Percentiles rank a stretch among this genome's conserved stretches.
Evolutionary conservation across 163 green algal genomes (phyloP).

Genomic region (Chloromonas sp.): DNA sequence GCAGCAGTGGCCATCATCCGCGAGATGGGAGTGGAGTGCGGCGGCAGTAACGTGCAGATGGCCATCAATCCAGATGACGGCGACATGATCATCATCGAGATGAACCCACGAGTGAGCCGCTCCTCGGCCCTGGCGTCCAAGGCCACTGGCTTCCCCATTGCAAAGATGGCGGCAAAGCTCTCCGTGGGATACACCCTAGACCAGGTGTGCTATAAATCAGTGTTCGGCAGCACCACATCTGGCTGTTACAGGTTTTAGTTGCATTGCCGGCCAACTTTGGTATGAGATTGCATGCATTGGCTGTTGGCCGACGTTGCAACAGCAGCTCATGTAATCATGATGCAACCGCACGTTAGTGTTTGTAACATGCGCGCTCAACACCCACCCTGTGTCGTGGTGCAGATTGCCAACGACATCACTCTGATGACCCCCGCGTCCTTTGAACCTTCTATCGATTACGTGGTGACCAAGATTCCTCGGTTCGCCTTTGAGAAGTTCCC

Average conservation of each 20-base stretch:
- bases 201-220: constrained; percentile 26
- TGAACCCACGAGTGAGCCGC: constrained; percentile 94
- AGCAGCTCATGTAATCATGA: too few species aligned
- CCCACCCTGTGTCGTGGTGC: not conserved
- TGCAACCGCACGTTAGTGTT: too few species aligned
- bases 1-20: constrained; percentile 90
- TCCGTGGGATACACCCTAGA: constrained; percentile 93
- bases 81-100: constrained; percentile 97
- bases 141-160: constrained; percentile 90
- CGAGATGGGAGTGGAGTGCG: constrained; percentile 98
- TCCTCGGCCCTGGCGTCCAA: constrained; percentile 97
- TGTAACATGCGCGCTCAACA: too few species aligned
- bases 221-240: too few species aligned
- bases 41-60: constrained; percentile 92
- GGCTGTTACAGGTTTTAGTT: too few species aligned
- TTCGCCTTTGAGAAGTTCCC: constrained; percentile 99
- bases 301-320: too few species aligned
- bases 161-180: constrained; percentile 88
- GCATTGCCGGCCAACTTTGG: too few species aligned
- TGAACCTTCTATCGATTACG: constrained; percentile 98
- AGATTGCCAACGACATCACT: constrained; percentile 98
- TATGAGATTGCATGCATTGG: too few species aligned
- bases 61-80: constrained; percentile 83
- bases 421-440: constrained; percentile 93
- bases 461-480: constrained; percentile 97